Percentiles rank a stretch among this genome's conserved stretches.
Conservation (phyloP, 2,329 filamentous ascomycete genomes). For the Trichothecium sympodiale region DNA sequence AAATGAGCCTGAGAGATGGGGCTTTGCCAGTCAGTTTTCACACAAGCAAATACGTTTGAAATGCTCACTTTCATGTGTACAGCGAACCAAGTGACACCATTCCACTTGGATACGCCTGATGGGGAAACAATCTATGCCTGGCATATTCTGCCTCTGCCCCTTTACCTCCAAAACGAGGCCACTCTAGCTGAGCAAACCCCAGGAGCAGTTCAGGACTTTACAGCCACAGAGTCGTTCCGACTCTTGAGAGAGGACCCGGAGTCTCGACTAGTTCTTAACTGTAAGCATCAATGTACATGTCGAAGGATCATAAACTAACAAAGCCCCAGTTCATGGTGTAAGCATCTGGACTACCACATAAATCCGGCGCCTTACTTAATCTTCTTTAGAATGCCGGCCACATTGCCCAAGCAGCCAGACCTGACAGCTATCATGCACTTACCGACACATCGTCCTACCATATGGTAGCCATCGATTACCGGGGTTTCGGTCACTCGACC, state of each 20-base stretch:
- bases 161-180: constrained; percentile 63
- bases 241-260: constrained; percentile 53
- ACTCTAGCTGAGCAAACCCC: constrained; percentile 40
- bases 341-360: constrained; percentile 13
- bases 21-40: constrained; percentile 60
- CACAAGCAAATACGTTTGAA: neutral
- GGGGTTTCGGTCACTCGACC: constrained; percentile 73
- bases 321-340: constrained; percentile 48
- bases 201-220: constrained; percentile 42
- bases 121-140: constrained; percentile 73
- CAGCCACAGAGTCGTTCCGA: constrained; percentile 44
- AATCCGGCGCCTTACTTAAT: neutral
- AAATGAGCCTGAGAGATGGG: constrained; percentile 69
- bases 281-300: too few species aligned
- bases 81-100: constrained; percentile 85
- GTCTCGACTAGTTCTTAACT: constrained; percentile 52
- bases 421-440: constrained; percentile 66
- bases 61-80: constrained; percentile 2
- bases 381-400: constrained; percentile 68
- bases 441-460: constrained; percentile 66
- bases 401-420: constrained; percentile 66
- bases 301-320: neutral
- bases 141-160: constrained; percentile 74
- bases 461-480: constrained; percentile 82
- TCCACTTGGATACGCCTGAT: constrained; percentile 65